Evolutionary conservation across 257 asterid species (phyloP).

Genomic region (Jacaranda copaia): DNA sequence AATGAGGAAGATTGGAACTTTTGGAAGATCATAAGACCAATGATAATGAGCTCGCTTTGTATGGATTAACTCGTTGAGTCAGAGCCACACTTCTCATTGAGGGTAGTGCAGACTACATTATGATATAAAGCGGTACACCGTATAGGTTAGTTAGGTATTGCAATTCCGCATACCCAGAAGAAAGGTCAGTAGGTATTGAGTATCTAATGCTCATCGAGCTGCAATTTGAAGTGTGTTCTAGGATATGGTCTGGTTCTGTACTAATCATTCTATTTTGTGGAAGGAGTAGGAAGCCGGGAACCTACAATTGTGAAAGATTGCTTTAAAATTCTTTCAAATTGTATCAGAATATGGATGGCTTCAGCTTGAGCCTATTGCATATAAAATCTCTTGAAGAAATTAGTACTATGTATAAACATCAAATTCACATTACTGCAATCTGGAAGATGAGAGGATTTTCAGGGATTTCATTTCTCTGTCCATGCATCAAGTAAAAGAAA

Average conservation of each 20-base stretch:
- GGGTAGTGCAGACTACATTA: no score
- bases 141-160: not conserved
- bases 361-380: conserved; percentile 8
- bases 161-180: conserved; percentile 16
- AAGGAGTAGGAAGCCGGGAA: conserved; percentile 16
- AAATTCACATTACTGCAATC: not conserved
- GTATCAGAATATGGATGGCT: conserved; percentile 6
- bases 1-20: conserved; percentile 1
- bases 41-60: conserved; percentile 1
- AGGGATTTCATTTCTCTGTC: not conserved
- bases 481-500: not conserved
- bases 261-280: conserved; percentile 4
- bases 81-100: not conserved
- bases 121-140: no score
- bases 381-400: conserved; percentile 10
- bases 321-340: not conserved
- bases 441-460: not conserved
- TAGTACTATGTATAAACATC: not conserved
- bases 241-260: conserved; percentile 1
- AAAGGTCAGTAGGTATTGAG: not conserved
- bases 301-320: conserved; percentile 8
- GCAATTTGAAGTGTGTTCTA: not conserved
- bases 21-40: conserved; percentile 3
- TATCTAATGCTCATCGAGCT: conserved; percentile 5
- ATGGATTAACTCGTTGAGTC: not conserved